Base-by-base conservation (phyloP, 169 alveolate species). In the Sarcocystis neurona region DNA sequence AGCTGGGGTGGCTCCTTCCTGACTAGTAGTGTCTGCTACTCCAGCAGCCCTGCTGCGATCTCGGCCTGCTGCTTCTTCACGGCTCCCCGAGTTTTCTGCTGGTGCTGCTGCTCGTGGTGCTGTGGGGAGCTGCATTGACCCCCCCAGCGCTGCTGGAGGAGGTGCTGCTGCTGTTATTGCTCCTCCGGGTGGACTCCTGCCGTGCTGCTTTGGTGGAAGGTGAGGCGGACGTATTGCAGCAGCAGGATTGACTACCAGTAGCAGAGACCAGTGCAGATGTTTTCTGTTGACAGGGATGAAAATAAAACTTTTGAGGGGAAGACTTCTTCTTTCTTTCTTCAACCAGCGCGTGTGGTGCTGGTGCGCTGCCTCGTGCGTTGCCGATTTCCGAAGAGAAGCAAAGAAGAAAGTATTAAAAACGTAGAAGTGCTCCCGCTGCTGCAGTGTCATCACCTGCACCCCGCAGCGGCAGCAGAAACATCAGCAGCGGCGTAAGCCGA, bases 191-290 rank as follows among this genome's bases (percentile, higher is more conserved):
- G n/a, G n/a, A n/a, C n/a, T n/a, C n/a, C n/a, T n/a, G n/a, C n/a
- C n/a, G n/a, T n/a, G n/a, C n/a, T n/a, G n/a, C n/a, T n/a, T n/a
- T n/a, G n/a, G n/a, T n/a, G n/a, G n/a, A n/a, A n/a, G n/a, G n/a
- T n/a, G n/a, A 5, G 27, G 82, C 20, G 91, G 91, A 46, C 60
- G 15, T 53, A 87, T 43, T 10, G 88, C 88, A 34, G 79, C 60
- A 58, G 58, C 44, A 12, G 91, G 88, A 32, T 44, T 75, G 48
- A 60, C 56, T 12, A 78, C 84, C 37, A 87, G 84, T 2, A 72
- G 88, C 43, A 87, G 88, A 32, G 78, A 75, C 91, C 91, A 87
- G 84, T 87, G 91, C 60, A 60, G 80, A 50, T 87, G 74, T 20
- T 77, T 46, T 74, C 60, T 82, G 75, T 87, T 84, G 44, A 87